Base-by-base conservation (phyloP, 169 alveolate genomes). In the Cryptosporidium ryanae region DNA sequence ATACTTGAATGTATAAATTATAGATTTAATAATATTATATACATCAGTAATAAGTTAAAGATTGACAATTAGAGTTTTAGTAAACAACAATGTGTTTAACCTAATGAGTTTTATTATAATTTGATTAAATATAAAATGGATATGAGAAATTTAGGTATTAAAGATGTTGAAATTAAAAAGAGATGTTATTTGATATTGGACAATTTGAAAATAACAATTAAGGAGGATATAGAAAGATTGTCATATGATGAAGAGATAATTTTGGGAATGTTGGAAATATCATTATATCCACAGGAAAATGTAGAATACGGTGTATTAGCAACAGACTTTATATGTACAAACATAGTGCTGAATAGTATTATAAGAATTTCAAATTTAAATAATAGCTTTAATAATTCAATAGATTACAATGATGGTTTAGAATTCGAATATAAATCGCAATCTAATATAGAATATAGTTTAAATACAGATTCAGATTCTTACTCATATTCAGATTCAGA, bases 251-350 rank as follows among this genome's bases (percentile, higher is more conserved):
- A 29, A 6, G 71, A 59, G 2, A 21, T 12, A 21, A 10, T 76
- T 21, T 38, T 57, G 52, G 64, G 38, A 17, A 25, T 76, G 17
- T 29, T 76, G n/a, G 87, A 76, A 38, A 76, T 76, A 23, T 55
- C 87, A 2, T n/a, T 76, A 25, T 76, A 76, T 76, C 87, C 87
- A 23, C 13, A 25, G 25, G 48, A 59, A 55, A 57, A 76, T 31
- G 8, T 76, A n/a, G 54, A 48, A 44, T 59, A 38, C 23, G 59
- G 87, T 23, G 21, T 15, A 48, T 32, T 61, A n/a, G 70, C 87
- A 38, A 61, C 71, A 0, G 71, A 76, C 23, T 21, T 76, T 23
- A 52, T 76, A 32, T 76, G 87, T 21, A 76, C 87, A 8, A 61
- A 23, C 12, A 29, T 23, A 12, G 38, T 55, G 6, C 25, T 76